Conservation (phyloP, 495 filamentous ascomycete genomes). For the Cercophora scortea region DNA sequence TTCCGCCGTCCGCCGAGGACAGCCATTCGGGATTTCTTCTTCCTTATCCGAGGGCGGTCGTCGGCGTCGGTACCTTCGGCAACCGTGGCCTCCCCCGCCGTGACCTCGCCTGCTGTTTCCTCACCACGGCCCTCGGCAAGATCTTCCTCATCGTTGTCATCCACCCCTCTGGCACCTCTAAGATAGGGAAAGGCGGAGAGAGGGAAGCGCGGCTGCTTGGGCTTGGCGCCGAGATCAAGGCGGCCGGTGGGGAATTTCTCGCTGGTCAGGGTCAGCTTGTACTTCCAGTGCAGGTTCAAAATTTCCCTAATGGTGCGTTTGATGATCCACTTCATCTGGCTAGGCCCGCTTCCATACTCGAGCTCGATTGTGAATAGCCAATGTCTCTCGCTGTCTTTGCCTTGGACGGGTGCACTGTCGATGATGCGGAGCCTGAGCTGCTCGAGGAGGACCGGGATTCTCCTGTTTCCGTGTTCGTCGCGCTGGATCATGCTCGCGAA, state of each 20-base stretch:
- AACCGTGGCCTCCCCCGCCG: constrained; percentile 30
- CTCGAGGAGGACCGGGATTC: constrained; percentile 89
- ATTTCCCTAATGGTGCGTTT: constrained; percentile 82
- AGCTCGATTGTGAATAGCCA: constrained; percentile 83
- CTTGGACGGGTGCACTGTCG: constrained; percentile 61
- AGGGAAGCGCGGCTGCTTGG: constrained; percentile 83
- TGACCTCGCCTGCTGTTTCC: constrained; percentile 40
- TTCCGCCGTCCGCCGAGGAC: constrained; percentile 27
- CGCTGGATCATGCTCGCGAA: constrained; percentile 94
- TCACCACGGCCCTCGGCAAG: constrained; percentile 43
- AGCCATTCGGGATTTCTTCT: constrained; percentile 60
- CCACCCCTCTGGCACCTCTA: constrained; percentile 70
- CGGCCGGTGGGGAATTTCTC: constrained; percentile 58
- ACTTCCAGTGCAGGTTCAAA: constrained; percentile 84
- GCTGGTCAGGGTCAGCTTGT: constrained; percentile 73
- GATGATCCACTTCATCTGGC: constrained; percentile 96
- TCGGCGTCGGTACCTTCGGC: constrained; percentile 35
- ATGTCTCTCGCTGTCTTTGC: constrained; percentile 65
- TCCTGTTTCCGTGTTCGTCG: constrained; percentile 90
- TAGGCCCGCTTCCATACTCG: constrained; percentile 92
- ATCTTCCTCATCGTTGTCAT: constrained; percentile 79
- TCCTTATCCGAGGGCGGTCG: constrained; percentile 32
- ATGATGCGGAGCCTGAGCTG: constrained; percentile 85
- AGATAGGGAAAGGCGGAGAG: constrained; percentile 88
- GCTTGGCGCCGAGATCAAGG: constrained; percentile 30